Conservation (phyloP, 176 grass and related monocot genomes). For the Urochloa ruziziensis region DNA sequence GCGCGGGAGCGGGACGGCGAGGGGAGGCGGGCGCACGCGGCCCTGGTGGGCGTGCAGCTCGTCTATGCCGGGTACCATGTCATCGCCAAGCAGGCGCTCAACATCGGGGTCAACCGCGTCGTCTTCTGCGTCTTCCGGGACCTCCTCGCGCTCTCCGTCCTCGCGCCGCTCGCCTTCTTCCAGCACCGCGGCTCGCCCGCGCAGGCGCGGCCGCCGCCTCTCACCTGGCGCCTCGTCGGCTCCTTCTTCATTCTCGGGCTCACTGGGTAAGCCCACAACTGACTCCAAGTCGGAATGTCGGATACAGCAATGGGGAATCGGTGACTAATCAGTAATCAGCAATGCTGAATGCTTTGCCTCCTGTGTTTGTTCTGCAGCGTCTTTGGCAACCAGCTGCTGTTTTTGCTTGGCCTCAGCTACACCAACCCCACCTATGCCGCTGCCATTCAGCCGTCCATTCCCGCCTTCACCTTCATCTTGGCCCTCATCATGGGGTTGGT, state of each 20-base stretch:
- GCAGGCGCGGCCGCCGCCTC: constrained; percentile 34
- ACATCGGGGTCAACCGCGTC: constrained; percentile 80
- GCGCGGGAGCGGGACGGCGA: constrained; percentile 13
- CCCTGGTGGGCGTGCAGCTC: constrained; percentile 68
- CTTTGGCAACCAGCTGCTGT: constrained; percentile 89
- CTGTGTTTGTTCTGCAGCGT: constrained; percentile 46
- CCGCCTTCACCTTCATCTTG: constrained; percentile 86
- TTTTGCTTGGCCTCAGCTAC: constrained; percentile 84
- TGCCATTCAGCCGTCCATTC: constrained; percentile 82
- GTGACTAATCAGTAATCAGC: background rate
- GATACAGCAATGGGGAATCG: background rate
- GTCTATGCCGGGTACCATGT: constrained; percentile 79
- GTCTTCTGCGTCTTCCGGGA: constrained; percentile 92
- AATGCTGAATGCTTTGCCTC: constrained; percentile 10
- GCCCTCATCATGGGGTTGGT: constrained; percentile 69
- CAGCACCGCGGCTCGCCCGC: constrained; percentile 35
- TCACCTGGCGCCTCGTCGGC: constrained; percentile 44
- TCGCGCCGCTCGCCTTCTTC: constrained; percentile 71
- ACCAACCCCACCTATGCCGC: constrained; percentile 91
- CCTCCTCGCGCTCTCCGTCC: constrained; percentile 73
- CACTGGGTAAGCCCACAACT: constrained; percentile 57
- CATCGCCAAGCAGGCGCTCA: constrained; percentile 77
- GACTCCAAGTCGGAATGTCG: constrained; percentile 15
- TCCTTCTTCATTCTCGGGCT: constrained; percentile 90
- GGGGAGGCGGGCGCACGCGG: constrained; percentile 49